These are phyloP conservation scores for Mycena maculata DNA, from an alignment of 768 basidiomycete genomes.

Conservation along the genomic window DNA sequence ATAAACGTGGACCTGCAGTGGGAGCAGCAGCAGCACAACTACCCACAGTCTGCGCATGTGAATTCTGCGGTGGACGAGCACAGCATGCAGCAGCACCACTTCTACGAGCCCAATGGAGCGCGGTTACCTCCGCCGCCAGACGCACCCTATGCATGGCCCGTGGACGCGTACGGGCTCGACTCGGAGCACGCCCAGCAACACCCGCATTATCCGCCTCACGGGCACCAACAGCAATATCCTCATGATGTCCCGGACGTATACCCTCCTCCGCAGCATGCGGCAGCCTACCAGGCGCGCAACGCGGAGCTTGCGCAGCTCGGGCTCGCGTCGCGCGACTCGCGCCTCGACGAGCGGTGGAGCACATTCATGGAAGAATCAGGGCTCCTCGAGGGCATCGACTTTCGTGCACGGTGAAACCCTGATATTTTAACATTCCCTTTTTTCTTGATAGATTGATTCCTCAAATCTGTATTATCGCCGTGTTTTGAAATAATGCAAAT, in stretches of 20 bases:
- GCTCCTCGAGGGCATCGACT: slow-evolving; percentile 46
- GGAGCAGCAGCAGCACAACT: slow-evolving; percentile 19
- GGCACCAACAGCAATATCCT: slow-evolving; percentile 32
- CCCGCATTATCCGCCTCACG: slow-evolving; percentile 34
- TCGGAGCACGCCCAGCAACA: slow-evolving; percentile 29
- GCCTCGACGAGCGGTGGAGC: slow-evolving; percentile 69
- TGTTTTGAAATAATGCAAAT: too few relatives aligned
- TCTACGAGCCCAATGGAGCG: slow-evolving; percentile 10
- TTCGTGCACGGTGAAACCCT: slow-evolving; percentile 24
- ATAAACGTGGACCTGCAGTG: slow-evolving; percentile 29
- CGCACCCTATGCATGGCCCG: slow-evolving; percentile 31
- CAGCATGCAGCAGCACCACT: slow-evolving; percentile 16
- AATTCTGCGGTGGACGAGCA: slow-evolving; percentile 16
- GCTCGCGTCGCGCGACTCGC: slow-evolving; percentile 65
- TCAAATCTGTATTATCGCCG: not conserved
- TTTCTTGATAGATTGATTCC: not conserved
- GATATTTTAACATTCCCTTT: too few relatives aligned
- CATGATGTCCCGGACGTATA: slow-evolving; percentile 26
- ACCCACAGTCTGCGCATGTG: slow-evolving; percentile 26
- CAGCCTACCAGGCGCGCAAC: slow-evolving; percentile 41
- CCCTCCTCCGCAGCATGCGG: slow-evolving; percentile 32
- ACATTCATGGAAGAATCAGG: slow-evolving; percentile 72
- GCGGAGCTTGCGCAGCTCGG: slow-evolving; percentile 70
- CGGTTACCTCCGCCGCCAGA: slow-evolving; percentile 18
- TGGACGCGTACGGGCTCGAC: slow-evolving; percentile 10